phyloP scores from a whole-genome alignment of 768 basidiomycete genomes.

The Collybiopsis confluens region DNA sequence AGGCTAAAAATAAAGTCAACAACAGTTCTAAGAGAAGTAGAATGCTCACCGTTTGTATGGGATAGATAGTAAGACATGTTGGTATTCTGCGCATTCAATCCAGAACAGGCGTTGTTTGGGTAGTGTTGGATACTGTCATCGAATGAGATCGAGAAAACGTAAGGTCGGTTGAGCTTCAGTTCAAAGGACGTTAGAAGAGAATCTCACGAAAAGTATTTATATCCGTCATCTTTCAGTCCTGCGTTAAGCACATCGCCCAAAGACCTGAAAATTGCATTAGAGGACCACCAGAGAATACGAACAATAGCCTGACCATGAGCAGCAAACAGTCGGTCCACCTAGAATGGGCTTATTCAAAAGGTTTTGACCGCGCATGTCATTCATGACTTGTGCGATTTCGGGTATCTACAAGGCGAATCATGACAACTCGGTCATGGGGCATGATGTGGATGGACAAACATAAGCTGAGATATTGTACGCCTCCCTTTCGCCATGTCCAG shows the following conservation, averaged over 20 bases:
- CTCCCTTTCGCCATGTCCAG: constrained; percentile 25
- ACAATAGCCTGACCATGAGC: constrained; percentile 25
- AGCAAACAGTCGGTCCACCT: constrained; percentile 30
- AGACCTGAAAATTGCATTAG: constrained; percentile 16
- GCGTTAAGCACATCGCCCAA: constrained; percentile 28
- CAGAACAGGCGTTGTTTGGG: constrained; percentile 26
- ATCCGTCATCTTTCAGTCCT: constrained; percentile 25
- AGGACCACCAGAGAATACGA: neutral
- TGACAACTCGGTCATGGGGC: neutral
- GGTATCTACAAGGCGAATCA: constrained; percentile 19
- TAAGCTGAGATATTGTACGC: constrained; percentile 26
- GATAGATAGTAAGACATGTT: constrained; percentile 29
- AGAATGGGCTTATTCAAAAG: constrained; percentile 18
- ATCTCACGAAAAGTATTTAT: constrained; percentile 31
- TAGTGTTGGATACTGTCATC: constrained; percentile 34
- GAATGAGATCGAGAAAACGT: too few species aligned
- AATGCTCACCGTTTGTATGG: constrained; percentile 28
- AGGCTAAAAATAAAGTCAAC: too few species aligned
- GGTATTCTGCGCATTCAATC: constrained; percentile 25
- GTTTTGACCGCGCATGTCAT: constrained; percentile 20
- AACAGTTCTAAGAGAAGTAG: too few species aligned
- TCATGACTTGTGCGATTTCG: constrained; percentile 23
- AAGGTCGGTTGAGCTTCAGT: too few species aligned
- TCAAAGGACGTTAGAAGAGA: too few species aligned
- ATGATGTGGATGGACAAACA: constrained; percentile 15